Conservation (phyloP, 805 yeast species). For the Metschnikowia borealis region DNA sequence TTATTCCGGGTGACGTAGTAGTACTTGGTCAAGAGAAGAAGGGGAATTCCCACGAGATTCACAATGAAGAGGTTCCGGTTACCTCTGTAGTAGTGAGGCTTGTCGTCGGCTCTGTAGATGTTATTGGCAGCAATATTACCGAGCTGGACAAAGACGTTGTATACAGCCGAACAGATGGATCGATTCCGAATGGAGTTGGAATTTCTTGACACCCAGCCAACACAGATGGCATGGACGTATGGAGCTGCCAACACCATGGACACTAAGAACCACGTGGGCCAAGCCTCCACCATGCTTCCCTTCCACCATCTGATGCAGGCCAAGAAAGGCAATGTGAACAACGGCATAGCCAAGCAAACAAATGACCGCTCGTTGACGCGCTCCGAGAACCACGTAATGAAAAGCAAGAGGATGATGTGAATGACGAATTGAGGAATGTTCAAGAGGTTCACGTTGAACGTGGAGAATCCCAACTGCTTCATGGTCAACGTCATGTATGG, state of each 20-base stretch:
- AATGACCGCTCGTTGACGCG: constrained; percentile 23
- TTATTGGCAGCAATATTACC: constrained; percentile 53
- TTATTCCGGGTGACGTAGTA: constrained; percentile 43
- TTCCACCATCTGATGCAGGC: constrained; percentile 40
- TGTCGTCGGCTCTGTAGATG: constrained; percentile 54
- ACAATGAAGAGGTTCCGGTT: constrained; percentile 38
- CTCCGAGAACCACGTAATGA: constrained; percentile 23
- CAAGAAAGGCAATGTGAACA: constrained; percentile 27
- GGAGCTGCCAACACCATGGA: constrained; percentile 42
- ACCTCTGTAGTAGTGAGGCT: constrained; percentile 59
- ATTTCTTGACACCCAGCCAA: constrained; percentile 59
- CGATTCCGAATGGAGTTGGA: constrained; percentile 61
- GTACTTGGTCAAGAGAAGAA: constrained; percentile 24
- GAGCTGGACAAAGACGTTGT: constrained; percentile 61
- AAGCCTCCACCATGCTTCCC: constrained; percentile 33
- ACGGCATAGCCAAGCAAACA: constrained; percentile 18
- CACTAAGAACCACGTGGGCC: constrained; percentile 42
- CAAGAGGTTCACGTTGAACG: constrained; percentile 49
- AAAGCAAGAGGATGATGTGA: constrained; percentile 20
- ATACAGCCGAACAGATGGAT: constrained; percentile 61
- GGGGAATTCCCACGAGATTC: constrained; percentile 23
- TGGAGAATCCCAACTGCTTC: constrained; percentile 46
- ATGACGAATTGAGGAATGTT: constrained; percentile 46
- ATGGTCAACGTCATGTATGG: constrained; percentile 48
- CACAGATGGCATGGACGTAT: constrained; percentile 51